phyloP scores from a whole-genome alignment of 805 yeast genomes.

The Ogataea philodendri region DNA sequence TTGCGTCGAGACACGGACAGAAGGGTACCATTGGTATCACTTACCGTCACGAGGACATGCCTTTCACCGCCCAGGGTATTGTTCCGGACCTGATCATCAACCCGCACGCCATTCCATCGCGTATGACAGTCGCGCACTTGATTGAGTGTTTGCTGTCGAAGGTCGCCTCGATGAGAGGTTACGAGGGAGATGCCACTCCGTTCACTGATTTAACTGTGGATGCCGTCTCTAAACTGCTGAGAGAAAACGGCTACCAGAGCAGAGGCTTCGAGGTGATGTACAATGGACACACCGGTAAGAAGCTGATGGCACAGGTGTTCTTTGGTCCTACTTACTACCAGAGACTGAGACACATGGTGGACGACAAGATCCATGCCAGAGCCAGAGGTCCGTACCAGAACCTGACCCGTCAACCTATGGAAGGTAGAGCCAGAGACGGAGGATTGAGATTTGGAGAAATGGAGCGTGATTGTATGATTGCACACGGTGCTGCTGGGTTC shows the following conservation, averaged over 20 bases:
- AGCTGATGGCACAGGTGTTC: conserved; percentile 96
- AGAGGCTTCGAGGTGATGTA: conserved; percentile 99
- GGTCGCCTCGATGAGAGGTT: conserved; percentile 90
- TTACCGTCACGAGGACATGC: conserved; percentile 98
- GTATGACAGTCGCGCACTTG: conserved; percentile 99
- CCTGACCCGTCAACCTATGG: conserved; percentile 96
- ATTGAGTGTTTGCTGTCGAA: conserved; percentile 96
- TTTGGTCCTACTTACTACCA: conserved; percentile 99
- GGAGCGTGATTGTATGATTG: conserved; percentile 99
- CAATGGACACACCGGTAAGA: conserved; percentile 98
- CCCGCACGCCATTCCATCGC: conserved; percentile 99
- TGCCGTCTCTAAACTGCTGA: conserved; percentile 85
- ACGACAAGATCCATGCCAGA: conserved; percentile 97
- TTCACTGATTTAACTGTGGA: conserved; percentile 98
- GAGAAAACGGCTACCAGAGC: conserved; percentile 96
- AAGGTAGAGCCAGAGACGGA: conserved; percentile 99
- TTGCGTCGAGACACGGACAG: conserved; percentile 99
- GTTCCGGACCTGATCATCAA: conserved; percentile 97
- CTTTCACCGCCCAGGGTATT: conserved; percentile 90
- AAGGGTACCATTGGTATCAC: conserved; percentile 99
- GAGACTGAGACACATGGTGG: conserved; percentile 98
- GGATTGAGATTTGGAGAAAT: conserved; percentile 98
- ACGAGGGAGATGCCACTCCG: conserved; percentile 99
- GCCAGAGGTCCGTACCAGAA: conserved; percentile 99
- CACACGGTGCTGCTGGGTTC: conserved; percentile 99